Conservation (phyloP, 495 filamentous ascomycete species). For the Aspergillus hancockii region DNA sequence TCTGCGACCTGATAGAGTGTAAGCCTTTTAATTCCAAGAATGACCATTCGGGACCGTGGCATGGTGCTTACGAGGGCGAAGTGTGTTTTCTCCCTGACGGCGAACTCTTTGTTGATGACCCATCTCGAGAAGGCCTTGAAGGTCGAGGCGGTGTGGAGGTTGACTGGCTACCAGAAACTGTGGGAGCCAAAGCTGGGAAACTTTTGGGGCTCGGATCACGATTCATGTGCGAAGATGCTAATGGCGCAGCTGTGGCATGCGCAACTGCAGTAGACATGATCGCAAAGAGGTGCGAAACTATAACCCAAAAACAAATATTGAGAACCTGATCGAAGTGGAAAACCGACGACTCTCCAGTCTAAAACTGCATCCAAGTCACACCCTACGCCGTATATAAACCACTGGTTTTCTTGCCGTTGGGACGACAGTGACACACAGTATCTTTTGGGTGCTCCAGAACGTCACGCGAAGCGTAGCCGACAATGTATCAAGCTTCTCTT, state of each 20-base stretch:
- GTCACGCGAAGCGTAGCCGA: not conserved
- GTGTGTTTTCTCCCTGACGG: constrained; percentile 55
- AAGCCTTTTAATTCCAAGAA: not conserved
- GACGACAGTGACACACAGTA: constrained; percentile 11
- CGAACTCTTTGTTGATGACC: constrained; percentile 38
- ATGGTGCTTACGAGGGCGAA: constrained; percentile 54
- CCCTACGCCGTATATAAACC: constrained; percentile 15
- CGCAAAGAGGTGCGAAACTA: constrained; percentile 11
- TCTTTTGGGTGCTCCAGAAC: constrained; percentile 11
- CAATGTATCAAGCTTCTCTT: constrained; percentile 15
- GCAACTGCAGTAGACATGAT: constrained; percentile 57
- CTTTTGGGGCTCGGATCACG: constrained; percentile 51
- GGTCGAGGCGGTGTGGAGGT: constrained; percentile 41
- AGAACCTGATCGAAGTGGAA: not conserved
- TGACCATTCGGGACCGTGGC: not conserved
- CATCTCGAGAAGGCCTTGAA: constrained; percentile 41
- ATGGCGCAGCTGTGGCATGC: constrained; percentile 44
- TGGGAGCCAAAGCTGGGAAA: constrained; percentile 44
- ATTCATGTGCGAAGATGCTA: constrained; percentile 50
- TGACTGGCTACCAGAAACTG: constrained; percentile 27
- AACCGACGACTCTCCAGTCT: not conserved
- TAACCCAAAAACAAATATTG: not conserved
- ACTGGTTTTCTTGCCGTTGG: not conserved
- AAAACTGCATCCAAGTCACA: not conserved
- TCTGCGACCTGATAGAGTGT: constrained; percentile 31